Evolutionary conservation across 208 protist genomes (phyloP).

Genomic region (Endotrypanum monterogeii): DNA sequence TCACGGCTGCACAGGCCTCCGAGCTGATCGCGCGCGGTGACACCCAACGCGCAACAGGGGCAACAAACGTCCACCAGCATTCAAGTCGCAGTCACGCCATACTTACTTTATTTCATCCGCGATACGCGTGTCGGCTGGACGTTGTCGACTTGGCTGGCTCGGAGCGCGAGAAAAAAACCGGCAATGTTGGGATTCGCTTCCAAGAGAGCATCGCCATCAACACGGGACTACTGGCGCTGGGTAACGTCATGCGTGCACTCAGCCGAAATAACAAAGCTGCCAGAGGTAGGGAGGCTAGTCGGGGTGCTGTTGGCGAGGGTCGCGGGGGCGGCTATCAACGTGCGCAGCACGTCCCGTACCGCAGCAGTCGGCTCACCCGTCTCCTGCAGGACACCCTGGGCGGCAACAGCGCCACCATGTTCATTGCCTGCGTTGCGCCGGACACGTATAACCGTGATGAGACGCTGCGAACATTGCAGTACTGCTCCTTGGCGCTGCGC

Average conservation of each 20-base stretch:
- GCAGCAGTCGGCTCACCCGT: conserved; percentile 91
- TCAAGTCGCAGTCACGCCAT: conserved; percentile 92
- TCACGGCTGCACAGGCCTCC: conserved; percentile 58
- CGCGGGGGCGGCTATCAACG: background rate
- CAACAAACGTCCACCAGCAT: conserved; percentile 90
- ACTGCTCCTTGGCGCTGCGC: conserved; percentile 89
- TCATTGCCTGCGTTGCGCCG: conserved; percentile 88
- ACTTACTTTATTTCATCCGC: conserved; percentile 88
- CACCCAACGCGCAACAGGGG: conserved; percentile 80
- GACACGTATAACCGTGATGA: conserved; percentile 80
- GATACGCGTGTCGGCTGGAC: conserved; percentile 71
- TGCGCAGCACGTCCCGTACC: conserved; percentile 78
- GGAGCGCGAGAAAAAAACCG: conserved; percentile 83
- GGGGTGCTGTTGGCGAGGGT: background rate
- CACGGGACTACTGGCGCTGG: conserved; percentile 87
- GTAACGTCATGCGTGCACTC: conserved; percentile 93
- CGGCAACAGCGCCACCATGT: conserved; percentile 82
- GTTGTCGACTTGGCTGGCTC: conserved; percentile 95
- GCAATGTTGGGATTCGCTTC: conserved; percentile 79
- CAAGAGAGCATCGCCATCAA: conserved; percentile 95
- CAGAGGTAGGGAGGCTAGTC: background rate
- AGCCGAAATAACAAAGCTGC: conserved; percentile 45
- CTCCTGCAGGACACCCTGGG: conserved; percentile 91
- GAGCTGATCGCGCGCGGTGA: conserved; percentile 76
- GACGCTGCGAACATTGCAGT: conserved; percentile 90